phyloP scores from a whole-genome alignment of 805 yeast genomes.

The Pichia gijzeniarum region DNA sequence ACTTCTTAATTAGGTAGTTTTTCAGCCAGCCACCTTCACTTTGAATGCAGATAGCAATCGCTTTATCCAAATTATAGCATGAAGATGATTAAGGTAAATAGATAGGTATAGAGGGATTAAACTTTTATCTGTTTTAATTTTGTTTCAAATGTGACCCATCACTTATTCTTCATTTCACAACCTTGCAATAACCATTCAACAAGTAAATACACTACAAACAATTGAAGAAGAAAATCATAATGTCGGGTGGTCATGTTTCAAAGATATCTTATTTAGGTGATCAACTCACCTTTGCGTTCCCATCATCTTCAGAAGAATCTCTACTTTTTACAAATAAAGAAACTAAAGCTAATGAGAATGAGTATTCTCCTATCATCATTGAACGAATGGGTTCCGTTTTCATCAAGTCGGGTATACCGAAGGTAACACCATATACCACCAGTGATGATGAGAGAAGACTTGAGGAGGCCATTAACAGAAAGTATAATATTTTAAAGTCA shows the following conservation, averaged over 20 bases:
- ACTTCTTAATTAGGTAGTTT: neutral
- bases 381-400: constrained; percentile 16
- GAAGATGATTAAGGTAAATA: too few species aligned
- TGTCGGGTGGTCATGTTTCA: constrained; percentile 4
- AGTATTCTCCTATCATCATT: constrained; percentile 1
- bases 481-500: neutral
- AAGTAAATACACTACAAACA: too few species aligned
- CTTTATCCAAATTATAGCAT: too few species aligned
- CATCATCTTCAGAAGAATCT: constrained; percentile 3
- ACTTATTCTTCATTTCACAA: too few species aligned
- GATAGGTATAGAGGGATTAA: too few species aligned
- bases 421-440: constrained; percentile 10
- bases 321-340: neutral
- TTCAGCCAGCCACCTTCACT: constrained; percentile 1
- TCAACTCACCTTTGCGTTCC: constrained; percentile 10
- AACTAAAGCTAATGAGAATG: neutral
- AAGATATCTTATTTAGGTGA: constrained; percentile 15
- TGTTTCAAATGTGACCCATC: too few species aligned
- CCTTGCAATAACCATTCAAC: too few species aligned
- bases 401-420: constrained; percentile 14
- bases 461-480: neutral
- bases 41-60: too few species aligned
- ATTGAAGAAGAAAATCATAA: neutral
- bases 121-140: too few species aligned
- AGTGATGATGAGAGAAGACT: neutral